phyloP scores from a whole-genome alignment of 208 protist species.

The Leishmania mexicana region DNA sequence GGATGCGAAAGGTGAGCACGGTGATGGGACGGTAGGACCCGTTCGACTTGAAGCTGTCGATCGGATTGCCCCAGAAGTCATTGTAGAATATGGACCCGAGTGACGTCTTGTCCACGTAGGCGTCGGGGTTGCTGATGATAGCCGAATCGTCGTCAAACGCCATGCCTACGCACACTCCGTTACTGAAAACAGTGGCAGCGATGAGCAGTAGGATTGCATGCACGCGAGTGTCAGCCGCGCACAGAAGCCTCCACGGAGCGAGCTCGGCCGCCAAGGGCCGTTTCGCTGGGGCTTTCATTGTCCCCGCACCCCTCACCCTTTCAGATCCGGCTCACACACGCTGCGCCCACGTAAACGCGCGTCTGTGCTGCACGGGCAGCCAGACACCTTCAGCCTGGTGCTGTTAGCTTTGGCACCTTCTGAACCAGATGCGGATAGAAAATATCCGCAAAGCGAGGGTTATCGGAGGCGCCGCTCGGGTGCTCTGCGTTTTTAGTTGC shows the following conservation, averaged over 20 bases:
- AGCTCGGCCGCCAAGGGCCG: background rate
- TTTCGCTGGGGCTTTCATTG: background rate
- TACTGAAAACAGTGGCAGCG: slow-evolving; percentile 35
- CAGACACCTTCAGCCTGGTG: background rate
- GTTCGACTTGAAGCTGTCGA: slow-evolving; percentile 46
- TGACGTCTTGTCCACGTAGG: slow-evolving; percentile 25
- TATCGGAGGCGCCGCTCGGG: background rate
- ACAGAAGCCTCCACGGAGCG: slow-evolving; percentile 8
- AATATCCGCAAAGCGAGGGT: background rate
- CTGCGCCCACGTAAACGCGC: background rate
- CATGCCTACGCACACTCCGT: slow-evolving; percentile 30
- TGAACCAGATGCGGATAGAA: background rate
- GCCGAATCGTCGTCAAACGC: slow-evolving; percentile 76
- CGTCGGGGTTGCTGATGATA: slow-evolving; percentile 45
- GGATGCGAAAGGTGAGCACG: slow-evolving; percentile 61
- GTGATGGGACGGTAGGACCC: slow-evolving; percentile 61
- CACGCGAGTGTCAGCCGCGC: slow-evolving; percentile 2
- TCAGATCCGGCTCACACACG: background rate
- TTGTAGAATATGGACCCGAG: slow-evolving; percentile 46
- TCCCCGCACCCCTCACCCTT: background rate
- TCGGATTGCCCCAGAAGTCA: slow-evolving; percentile 66
- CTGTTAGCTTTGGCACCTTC: background rate
- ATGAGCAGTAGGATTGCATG: slow-evolving; percentile 29
- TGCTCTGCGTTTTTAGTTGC: background rate
- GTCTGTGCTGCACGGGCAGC: background rate